Conservation (phyloP, 2,329 filamentous ascomycete species). For the Chaetothyriales sp. region DNA sequence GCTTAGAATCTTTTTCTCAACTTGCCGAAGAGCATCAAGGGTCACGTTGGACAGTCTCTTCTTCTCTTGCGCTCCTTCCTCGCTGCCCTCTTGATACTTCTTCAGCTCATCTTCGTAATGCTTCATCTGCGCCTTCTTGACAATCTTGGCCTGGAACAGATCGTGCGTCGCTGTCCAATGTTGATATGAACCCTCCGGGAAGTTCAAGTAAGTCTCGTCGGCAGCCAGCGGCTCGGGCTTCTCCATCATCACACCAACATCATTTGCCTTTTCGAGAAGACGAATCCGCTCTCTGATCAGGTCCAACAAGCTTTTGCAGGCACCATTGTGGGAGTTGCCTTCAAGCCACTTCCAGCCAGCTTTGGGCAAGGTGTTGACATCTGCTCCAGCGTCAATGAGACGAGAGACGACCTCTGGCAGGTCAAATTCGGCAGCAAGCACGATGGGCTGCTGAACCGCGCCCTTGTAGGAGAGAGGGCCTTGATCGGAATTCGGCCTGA, state of each 20-base stretch:
- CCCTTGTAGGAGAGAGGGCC: conserved; percentile 37
- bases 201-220: conserved; percentile 36
- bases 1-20: conserved; percentile 40
- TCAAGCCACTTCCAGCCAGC: conserved; percentile 18
- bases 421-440: conserved; percentile 42
- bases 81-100: conserved; percentile 9
- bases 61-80: conserved; percentile 36
- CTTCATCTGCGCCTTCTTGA: conserved; percentile 15
- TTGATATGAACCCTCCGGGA: conserved; percentile 44
- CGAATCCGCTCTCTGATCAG: conserved; percentile 39
- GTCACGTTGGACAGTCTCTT: conserved; percentile 31
- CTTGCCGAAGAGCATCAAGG: conserved; percentile 37
- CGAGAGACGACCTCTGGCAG: conserved; percentile 37
- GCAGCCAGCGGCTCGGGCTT: conserved; percentile 21
- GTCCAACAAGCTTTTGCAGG: conserved; percentile 40
- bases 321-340: conserved; percentile 9
- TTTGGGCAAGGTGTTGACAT: conserved; percentile 46
- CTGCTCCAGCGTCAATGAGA: conserved; percentile 48
- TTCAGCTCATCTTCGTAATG: conserved; percentile 25
- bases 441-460: conserved; percentile 47
- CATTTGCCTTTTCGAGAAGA: conserved; percentile 34
- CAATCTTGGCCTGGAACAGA: conserved; percentile 24
- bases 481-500: conserved; percentile 22
- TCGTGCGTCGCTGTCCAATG: conserved; percentile 36
- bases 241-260: conserved; percentile 1